Evolutionary conservation across 805 yeast genomes (phyloP), one percentile per base, ranked within the genome.

Genomic region (Priceomyces castillae): DNA sequence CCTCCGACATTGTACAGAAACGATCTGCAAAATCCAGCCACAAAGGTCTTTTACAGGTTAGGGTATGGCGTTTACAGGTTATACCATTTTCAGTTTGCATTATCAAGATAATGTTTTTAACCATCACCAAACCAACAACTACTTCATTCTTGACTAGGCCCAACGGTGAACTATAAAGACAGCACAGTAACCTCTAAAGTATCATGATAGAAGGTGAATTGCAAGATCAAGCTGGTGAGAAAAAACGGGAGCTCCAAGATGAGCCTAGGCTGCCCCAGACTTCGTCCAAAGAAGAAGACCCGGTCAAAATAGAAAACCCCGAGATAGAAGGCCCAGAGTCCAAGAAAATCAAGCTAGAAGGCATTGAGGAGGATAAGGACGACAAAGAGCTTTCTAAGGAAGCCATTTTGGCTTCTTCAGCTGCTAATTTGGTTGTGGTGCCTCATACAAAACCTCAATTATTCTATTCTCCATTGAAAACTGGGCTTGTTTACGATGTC

Each of bases 401-500:
- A 3, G 35, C 17, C 12, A 16, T 16, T 11, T 11, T 4, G 19
- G 19, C 12, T 12, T 16, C 35, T n/a, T 33, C 17, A 19, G 11
- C 25, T 19, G 14, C 35, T 5, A 37, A 44, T 28, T 47, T 62
- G 31, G 59, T 67, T 15, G 69, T 68, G 23, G 86, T 83, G 1
- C 86, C 90, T 3, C 69, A 70, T 7, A 74, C 77, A 10, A 71
- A 73, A 26, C 92, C 95, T 2, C 81, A 82, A 47, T 69, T 87
- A n/a, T 73, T 74, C 42, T 86, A 86, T 59, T 74, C 78, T 18
- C 87, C 86, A 2, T 67, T 86, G 56, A 92, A 90, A 61, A 92
- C 99, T 0, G 99, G 99, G 0, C 69, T 94, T 6, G 92, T 95
- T 46, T 94, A 94, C 65, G 99, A 94, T 62, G 97, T 90, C 16